A percentile compares a stretch with the other conserved stretches of the same genome.
Evolutionary conservation across 768 basidiomycete species (phyloP).

Genomic region (Leccinum subgranulosum): DNA sequence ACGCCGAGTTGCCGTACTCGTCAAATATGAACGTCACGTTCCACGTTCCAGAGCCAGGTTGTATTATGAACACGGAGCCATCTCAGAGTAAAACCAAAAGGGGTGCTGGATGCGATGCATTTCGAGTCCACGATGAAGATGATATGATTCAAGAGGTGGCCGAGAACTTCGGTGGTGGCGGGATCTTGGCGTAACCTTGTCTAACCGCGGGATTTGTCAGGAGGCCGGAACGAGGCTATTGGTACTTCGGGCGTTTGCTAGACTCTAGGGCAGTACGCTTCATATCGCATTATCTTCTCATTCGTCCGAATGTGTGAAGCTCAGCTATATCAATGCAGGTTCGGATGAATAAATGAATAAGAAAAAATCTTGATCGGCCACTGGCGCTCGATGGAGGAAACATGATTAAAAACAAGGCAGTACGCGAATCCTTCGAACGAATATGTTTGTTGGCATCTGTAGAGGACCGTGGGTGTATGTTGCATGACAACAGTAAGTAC

Average conservation of each 20-base stretch:
- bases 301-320: neutral
- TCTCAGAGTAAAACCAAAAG: constrained; percentile 2
- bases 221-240: constrained; percentile 5
- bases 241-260: neutral
- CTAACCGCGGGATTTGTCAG: neutral
- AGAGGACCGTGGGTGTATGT: neutral
- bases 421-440: neutral
- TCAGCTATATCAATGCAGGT: neutral
- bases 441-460: constrained; percentile 10
- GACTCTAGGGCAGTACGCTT: neutral
- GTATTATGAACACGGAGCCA: neutral
- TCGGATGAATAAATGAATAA: neutral
- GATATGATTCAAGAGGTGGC: neutral
- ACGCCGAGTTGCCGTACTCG: neutral
- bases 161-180: neutral
- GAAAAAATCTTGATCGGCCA: neutral
- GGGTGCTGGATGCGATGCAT: neutral
- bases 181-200: constrained; percentile 9
- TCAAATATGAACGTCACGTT: neutral
- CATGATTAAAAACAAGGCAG: neutral
- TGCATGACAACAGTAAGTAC: constrained; percentile 16
- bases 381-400: neutral
- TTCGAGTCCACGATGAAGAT: neutral
- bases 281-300: neutral
- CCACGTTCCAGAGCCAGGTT: neutral